Conservation (phyloP, 768 basidiomycete genomes). For the Cystofilobasidium capitatum region DNA sequence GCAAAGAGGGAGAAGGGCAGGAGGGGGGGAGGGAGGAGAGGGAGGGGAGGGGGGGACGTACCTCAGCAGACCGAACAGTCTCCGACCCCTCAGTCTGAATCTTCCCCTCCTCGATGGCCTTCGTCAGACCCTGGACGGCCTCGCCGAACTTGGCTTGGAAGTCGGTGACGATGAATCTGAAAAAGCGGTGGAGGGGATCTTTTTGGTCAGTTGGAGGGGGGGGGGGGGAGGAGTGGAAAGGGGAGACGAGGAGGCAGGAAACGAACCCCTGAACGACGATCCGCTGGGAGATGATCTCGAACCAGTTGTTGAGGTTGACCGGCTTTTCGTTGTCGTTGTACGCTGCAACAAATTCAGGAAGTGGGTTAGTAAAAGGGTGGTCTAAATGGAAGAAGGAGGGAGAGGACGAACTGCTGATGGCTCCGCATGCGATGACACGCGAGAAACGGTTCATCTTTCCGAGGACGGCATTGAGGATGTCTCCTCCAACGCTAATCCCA, state of each 20-base stretch:
- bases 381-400: background rate
- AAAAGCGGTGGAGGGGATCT: no score
- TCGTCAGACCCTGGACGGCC: conserved; percentile 26
- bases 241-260: background rate
- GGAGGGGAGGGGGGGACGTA: background rate
- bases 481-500: conserved; percentile 30
- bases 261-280: conserved; percentile 31
- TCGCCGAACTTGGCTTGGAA: conserved; percentile 20
- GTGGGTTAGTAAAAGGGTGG: background rate
- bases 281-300: conserved; percentile 32
- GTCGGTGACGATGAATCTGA: conserved; percentile 31
- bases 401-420: conserved; percentile 28
- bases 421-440: conserved; percentile 29
- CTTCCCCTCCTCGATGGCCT: conserved; percentile 31
- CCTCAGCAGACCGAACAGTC: conserved; percentile 31
- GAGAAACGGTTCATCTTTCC: conserved; percentile 27
- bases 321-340: conserved; percentile 25
- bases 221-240: background rate
- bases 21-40: background rate
- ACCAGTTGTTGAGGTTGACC: conserved; percentile 8
- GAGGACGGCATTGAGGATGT: conserved; percentile 29
- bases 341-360: no score
- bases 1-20: background rate
- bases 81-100: conserved; percentile 30
- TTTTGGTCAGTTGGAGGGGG: background rate